phyloP scores from a whole-genome alignment of 2,329 filamentous ascomycete genomes.

The Podosphaera leucotricha region DNA sequence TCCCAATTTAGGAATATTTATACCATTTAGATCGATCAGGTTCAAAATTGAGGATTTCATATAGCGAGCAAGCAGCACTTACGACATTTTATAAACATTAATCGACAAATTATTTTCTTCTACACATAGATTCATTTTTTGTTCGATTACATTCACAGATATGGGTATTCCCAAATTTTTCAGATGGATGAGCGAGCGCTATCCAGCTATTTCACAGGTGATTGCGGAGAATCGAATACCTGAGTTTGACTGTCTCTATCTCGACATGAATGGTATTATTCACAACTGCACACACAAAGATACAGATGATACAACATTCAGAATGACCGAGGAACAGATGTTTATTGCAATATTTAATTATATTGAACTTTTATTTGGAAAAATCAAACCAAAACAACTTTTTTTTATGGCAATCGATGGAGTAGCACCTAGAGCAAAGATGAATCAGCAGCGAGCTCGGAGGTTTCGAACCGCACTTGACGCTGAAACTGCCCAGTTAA shows the following conservation, averaged over 20 bases:
- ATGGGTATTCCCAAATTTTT: conserved; percentile 30
- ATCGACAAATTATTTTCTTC: neutral
- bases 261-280: conserved; percentile 99
- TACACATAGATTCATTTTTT: neutral
- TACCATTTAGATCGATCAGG: no score
- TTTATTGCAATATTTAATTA: conserved; percentile 99
- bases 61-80: neutral
- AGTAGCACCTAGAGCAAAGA: conserved; percentile 91
- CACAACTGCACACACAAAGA: conserved; percentile 99
- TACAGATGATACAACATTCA: conserved; percentile 72
- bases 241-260: conserved; percentile 93
- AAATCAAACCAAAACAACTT: conserved; percentile 93
- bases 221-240: conserved; percentile 98
- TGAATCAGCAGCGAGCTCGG: conserved; percentile 95
- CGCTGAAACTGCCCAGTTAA: conserved; percentile 69
- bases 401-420: conserved; percentile 99
- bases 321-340: conserved; percentile 95
- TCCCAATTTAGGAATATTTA: no score
- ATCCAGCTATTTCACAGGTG: conserved; percentile 92
- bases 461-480: conserved; percentile 89
- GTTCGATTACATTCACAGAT: neutral
- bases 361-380: conserved; percentile 94
- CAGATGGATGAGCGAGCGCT: conserved; percentile 95
- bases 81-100: neutral
- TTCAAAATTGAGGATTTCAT: neutral